Evolutionary conservation across 176 grass and related monocot species (phyloP).

Genomic region (Otatea glauca): DNA sequence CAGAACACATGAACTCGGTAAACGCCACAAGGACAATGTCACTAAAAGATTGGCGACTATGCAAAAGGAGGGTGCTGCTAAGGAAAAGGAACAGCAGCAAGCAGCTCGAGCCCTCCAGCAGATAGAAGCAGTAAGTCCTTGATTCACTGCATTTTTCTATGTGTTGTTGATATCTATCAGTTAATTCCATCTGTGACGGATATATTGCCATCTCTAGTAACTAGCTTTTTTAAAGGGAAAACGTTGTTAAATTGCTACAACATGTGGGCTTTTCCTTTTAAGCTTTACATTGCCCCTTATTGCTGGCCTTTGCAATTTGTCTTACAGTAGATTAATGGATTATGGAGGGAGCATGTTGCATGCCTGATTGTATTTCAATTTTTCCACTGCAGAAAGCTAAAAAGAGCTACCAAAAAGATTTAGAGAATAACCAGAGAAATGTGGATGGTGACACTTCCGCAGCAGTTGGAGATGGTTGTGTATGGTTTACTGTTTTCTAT

Average conservation of each 20-base stretch:
- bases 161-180: background rate
- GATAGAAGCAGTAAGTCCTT: conserved; percentile 77
- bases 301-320: background rate
- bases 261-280: background rate
- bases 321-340: background rate
- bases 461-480: conserved; percentile 70
- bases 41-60: conserved; percentile 68
- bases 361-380: conserved; percentile 20
- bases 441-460: conserved; percentile 52
- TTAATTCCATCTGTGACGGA: background rate
- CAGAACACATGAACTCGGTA: conserved; percentile 94
- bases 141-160: background rate
- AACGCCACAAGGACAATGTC: conserved; percentile 96
- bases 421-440: conserved; percentile 65
- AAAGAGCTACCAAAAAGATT: conserved; percentile 88
- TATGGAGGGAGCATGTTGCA: background rate
- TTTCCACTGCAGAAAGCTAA: conserved; percentile 74
- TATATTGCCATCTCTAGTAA: background rate
- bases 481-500: conserved; percentile 44
- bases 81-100: conserved; percentile 82
- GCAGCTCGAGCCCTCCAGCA: conserved; percentile 82
- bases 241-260: background rate
- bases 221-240: conserved; percentile 9
- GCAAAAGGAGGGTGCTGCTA: conserved; percentile 80
- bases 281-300: background rate